Evolutionary conservation across 805 yeast genomes (phyloP), one percentile per base, ranked within the genome.

Genomic region (Brettanomyces anomalus): DNA sequence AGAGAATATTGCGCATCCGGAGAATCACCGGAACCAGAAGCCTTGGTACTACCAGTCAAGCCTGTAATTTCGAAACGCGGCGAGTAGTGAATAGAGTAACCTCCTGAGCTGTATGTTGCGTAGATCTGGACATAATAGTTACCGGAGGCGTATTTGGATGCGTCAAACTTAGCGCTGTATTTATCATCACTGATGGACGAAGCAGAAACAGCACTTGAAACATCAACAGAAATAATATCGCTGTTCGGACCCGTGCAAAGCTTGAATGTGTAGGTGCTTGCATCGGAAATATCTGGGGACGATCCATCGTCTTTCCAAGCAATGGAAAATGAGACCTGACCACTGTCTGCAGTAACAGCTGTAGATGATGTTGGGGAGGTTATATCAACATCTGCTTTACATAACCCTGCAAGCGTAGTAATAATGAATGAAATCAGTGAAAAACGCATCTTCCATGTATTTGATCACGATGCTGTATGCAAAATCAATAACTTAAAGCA

Each of bases 71-170:
- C 46, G 65, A 89, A 82, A 53, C 95, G 67, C 33, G 72, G 70
- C 4, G 88, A 58, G 61, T 86, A 86, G 56, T 80, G 83, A 49
- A 77, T 76, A 1, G 86, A 71, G 52, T 64, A 67, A n/a, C 53
- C 77, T 30, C 74, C 76, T 7, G 58, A 47, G 2, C 58, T 44
- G 43, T 63, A 66, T 8, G 36, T 40, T 1, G 86, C 75, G 48
- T 70, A 74, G 28, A 88, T 58, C 65, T 90, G 97, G 49, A 90
- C 59, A 60, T 66, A 85, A 62, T 75, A 90, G 46, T 62, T 61
- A 26, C 98, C 98, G 54, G 71, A 60, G 3, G 77, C 77, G 32
- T 76, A 81, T 10, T 55, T 54, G 19, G 64, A 43, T 2, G 76
- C 60, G 10, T 66, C 65, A 40, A 80, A 54, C 0, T 60, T 36